These are phyloP conservation scores for Mycena polygramma DNA, from an alignment of 768 basidiomycete species.

Conservation along the genomic window DNA sequence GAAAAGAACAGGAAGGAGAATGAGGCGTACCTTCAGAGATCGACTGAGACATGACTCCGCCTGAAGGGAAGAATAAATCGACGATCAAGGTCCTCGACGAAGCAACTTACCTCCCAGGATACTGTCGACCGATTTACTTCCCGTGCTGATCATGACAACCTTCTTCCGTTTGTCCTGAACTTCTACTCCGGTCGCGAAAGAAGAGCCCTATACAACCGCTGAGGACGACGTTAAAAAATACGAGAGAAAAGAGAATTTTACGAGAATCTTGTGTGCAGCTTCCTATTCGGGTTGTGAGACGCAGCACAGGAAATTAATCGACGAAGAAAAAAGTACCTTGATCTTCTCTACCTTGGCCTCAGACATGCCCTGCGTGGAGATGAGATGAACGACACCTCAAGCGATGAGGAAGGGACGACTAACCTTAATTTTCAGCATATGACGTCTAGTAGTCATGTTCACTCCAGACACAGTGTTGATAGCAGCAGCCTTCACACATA, in stretches of 20 bases:
- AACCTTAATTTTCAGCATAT: slow-evolving; percentile 95
- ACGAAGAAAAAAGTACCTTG: slow-evolving; percentile 61
- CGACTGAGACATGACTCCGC: slow-evolving; percentile 92
- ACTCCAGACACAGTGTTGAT: slow-evolving; percentile 90
- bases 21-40: slow-evolving; percentile 82
- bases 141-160: slow-evolving; percentile 89
- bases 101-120: slow-evolving; percentile 82
- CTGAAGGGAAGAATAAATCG: slow-evolving; percentile 53
- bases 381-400: slow-evolving; percentile 13
- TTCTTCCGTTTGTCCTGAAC: slow-evolving; percentile 88
- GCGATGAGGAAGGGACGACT: slow-evolving; percentile 23
- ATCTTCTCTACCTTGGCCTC: slow-evolving; percentile 99
- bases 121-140: slow-evolving; percentile 90
- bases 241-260: slow-evolving; percentile 45
- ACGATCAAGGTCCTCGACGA: neutral
- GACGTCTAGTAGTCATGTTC: slow-evolving; percentile 91
- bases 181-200: slow-evolving; percentile 92
- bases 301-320: neutral
- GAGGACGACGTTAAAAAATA: slow-evolving; percentile 9
- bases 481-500: slow-evolving; percentile 69
- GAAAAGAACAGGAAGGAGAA: neutral
- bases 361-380: slow-evolving; percentile 80
- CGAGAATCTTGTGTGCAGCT: slow-evolving; percentile 89
- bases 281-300: slow-evolving; percentile 65
- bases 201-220: slow-evolving; percentile 75